Evolutionary conservation across 2,329 filamentous ascomycete genomes (phyloP).

Genomic region (Byssothecium circinans): DNA sequence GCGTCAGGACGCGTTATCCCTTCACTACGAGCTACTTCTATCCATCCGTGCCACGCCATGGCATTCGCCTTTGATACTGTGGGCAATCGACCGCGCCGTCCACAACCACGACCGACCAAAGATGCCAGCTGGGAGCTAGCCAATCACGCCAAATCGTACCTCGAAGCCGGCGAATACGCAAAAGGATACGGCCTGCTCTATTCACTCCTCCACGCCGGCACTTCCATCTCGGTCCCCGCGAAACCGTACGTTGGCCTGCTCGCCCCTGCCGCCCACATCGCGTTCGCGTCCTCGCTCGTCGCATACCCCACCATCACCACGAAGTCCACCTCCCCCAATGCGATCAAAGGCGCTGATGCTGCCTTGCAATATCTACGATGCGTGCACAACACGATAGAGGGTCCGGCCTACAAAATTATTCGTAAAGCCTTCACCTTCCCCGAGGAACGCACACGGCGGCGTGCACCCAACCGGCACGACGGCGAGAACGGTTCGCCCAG

Average conservation of each 20-base stretch:
- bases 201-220: slow-evolving; percentile 35
- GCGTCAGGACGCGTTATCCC: too few relatives aligned
- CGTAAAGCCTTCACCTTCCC: slow-evolving; percentile 71
- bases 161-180: slow-evolving; percentile 37
- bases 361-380: slow-evolving; percentile 72
- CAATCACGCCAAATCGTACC: slow-evolving; percentile 41
- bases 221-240: slow-evolving; percentile 37
- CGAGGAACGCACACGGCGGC: slow-evolving; percentile 27
- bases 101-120: slow-evolving; percentile 33
- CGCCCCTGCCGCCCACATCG: slow-evolving; percentile 72
- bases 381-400: slow-evolving; percentile 66
- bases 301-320: slow-evolving; percentile 81
- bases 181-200: slow-evolving; percentile 40
- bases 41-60: too few relatives aligned
- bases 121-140: slow-evolving; percentile 38
- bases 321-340: slow-evolving; percentile 63
- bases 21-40: too few relatives aligned
- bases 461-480: slow-evolving; percentile 18
- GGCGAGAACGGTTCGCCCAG: slow-evolving; percentile 25
- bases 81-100: slow-evolving; percentile 26
- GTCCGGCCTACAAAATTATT: slow-evolving; percentile 66
- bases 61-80: slow-evolving; percentile 25
- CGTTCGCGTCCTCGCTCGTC: slow-evolving; percentile 77
- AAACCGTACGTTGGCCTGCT: slow-evolving; percentile 56
- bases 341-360: slow-evolving; percentile 64